Evolutionary conservation across 2,329 filamentous ascomycete genomes (phyloP).

Genomic region (Cercospora sojina): DNA sequence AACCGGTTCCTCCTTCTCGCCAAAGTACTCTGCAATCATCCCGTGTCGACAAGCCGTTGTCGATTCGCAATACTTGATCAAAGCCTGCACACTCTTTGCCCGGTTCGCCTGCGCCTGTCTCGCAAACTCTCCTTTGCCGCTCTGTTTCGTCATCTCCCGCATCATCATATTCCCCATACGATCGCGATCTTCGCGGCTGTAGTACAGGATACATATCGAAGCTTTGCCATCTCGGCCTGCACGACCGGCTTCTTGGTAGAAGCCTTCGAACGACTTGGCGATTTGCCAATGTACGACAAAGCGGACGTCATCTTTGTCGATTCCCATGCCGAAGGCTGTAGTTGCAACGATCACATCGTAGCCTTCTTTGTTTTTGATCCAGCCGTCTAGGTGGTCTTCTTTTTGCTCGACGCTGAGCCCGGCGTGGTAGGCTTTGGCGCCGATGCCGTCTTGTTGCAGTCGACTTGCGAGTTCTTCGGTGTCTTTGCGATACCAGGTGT

Average conservation of each 20-base stretch:
- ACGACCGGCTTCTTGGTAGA: constrained; percentile 92
- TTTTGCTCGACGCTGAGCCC: constrained; percentile 66
- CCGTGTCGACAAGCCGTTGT: constrained; percentile 71
- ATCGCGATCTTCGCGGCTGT: constrained; percentile 82
- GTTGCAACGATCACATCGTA: constrained; percentile 95
- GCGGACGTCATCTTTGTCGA: constrained; percentile 90
- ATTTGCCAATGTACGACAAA: constrained; percentile 95
- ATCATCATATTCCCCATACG: constrained; percentile 60
- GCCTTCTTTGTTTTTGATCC: constrained; percentile 70
- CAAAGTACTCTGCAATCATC: constrained; percentile 74
- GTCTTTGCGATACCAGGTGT: constrained; percentile 71
- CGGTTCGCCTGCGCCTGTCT: constrained; percentile 40
- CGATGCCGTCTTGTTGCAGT: constrained; percentile 66
- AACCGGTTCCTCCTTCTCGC: constrained; percentile 49
- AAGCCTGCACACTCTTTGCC: constrained; percentile 49
- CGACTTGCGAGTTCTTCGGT: constrained; percentile 69
- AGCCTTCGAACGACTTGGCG: constrained; percentile 91
- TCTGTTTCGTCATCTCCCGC: constrained; percentile 42
- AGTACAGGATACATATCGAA: constrained; percentile 84
- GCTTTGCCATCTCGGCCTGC: constrained; percentile 88
- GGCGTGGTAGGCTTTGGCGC: constrained; percentile 71
- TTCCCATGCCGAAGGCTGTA: constrained; percentile 96
- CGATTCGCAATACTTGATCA: constrained; percentile 80
- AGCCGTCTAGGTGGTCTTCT: constrained; percentile 67
- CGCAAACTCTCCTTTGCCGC: constrained; percentile 38